Base-by-base conservation (phyloP, 352 stramenopile species). In the Phytophthora rubi region DNA sequence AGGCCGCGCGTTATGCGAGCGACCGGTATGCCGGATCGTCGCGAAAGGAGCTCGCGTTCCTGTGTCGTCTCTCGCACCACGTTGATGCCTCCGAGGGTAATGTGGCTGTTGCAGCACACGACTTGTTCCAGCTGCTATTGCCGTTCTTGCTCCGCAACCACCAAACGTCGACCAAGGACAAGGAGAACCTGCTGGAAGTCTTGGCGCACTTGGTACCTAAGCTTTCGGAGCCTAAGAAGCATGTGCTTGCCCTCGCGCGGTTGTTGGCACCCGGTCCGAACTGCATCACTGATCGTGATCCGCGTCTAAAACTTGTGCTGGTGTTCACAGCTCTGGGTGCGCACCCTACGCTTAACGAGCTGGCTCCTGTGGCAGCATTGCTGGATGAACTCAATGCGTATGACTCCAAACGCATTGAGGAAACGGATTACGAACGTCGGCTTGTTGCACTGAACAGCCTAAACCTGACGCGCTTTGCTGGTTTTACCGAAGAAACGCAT, bases 71-170 rank as follows among this genome's bases (percentile, higher is more conserved):
- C 5, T 93, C 88, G 21, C 60, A 82, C 6, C 82, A 94, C 42
- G 70, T 97, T 10, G 78, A 81, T 30, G 70, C 66, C 6, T 77
- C 82, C n/a, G 53, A 71, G 1, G 52, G 79, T 65, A 35, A 77
- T 52, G 55, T 77, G 37, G 71, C 75, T 18, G 59, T 49, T 53
- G 76, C 77, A 18, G 88, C 90, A 7, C 76, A 92, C 51, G 83
- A 95, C 52, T 73, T 97, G n/a, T 95, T 97, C 63, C 83, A 94
- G 63, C 73, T 97, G 18, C 45, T 97, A 48, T 62, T 97, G 63
- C 90, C 90, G 15, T 97, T 97, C 63, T 66, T 96, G 47, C 78
- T 87, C 70, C 88, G 88, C 57, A 97, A 91, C 56, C 88, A 97
- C 71, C 85, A 86, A 39, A 89, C 88, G 3, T 91, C 85, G 0